Base-by-base conservation (phyloP, 2,329 filamentous ascomycete species). In the Ascochyta rabiei region DNA sequence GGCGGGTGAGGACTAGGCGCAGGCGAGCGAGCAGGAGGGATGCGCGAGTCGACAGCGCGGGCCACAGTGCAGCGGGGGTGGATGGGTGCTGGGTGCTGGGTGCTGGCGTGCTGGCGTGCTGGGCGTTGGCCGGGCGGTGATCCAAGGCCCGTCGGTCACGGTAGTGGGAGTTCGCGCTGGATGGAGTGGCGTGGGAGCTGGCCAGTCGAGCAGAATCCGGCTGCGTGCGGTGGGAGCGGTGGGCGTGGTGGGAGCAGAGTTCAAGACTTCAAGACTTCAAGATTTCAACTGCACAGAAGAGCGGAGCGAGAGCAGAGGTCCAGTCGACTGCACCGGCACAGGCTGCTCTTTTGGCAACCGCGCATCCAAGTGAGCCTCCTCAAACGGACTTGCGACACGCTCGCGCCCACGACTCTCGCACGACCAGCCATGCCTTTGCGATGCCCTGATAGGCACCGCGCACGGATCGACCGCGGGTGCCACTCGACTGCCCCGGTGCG, bases 1-100 rank as follows among this genome's bases (percentile, higher is more conserved):
- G 64, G 68, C 63, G 59, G 65, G 61, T 28, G 38, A 66, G 67
- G 71, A 70, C 68, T 64, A 65, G 67, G 67, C 68, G 61, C 58
- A 60, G 45, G 56, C 58, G 60, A 48, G 35, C 35, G 18, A 53
- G 56, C 50, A 56, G 7, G 42, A 19, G n/a, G 41, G 58, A 53
- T 56, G 62, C 57, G 53, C 60, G 63, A 61, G 61, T 61, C 61
- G 61, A 56, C 31, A 43, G 24, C 19, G 33, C 24, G 26, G 46
- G 34, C 43, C 58, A 30, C 28, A 30, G 40, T 34, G 47, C 49
- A 40, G 50, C 50, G 49, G 60, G 62, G 56, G 56, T 59, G 54
- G 59, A 53, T 3, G 26, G 3, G 26, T 28, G 24, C 24, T 24
- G 24, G 24, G 24, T 24, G 24, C 7, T 28, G 26, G 9, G 26